These are phyloP conservation scores for Fusarium sp. DNA, from an alignment of 2,329 filamentous ascomycete genomes.

Conservation along the genomic window DNA sequence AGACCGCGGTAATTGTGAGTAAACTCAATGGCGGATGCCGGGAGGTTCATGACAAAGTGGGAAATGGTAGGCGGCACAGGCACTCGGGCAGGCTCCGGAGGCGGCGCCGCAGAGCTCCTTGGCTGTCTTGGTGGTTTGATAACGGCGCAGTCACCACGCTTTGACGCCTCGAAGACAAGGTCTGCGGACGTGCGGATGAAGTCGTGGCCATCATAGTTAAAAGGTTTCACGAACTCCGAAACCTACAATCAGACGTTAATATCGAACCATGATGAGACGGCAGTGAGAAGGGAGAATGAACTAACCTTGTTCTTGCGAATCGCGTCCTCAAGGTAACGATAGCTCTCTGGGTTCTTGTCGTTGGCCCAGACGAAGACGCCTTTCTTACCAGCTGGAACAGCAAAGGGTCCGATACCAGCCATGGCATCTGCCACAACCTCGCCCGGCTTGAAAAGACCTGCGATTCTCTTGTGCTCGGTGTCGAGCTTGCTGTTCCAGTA, in stretches of 20 bases:
- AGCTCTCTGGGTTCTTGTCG: conserved; percentile 94
- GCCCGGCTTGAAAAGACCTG: conserved; percentile 81
- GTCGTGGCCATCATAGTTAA: conserved; percentile 82
- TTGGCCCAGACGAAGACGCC: conserved; percentile 96
- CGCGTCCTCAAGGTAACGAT: conserved; percentile 76
- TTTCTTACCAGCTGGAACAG: conserved; percentile 89
- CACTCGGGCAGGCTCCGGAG: conserved; percentile 57
- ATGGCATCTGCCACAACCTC: conserved; percentile 96
- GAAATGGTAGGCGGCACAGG: conserved; percentile 80
- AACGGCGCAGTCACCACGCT: conserved; percentile 66
- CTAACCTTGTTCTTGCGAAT: conserved; percentile 83
- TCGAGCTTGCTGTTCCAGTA: conserved; percentile 98
- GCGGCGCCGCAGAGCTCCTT: conserved; percentile 55
- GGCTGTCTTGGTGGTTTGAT: conserved; percentile 60
- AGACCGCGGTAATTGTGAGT: conserved; percentile 76
- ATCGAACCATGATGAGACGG: background rate
- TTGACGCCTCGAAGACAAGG: conserved; percentile 66
- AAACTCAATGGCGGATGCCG: conserved; percentile 89
- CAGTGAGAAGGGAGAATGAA: conserved; percentile 6
- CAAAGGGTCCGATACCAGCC: conserved; percentile 97
- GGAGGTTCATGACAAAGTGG: conserved; percentile 99
- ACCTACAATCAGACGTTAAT: conserved; percentile 59
- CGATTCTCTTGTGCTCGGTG: conserved; percentile 86
- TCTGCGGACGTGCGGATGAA: conserved; percentile 83
- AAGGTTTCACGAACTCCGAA: conserved; percentile 78